Percentiles rank a stretch among this genome's conserved stretches.
Evolutionary conservation across 768 basidiomycete species (phyloP).

Genomic region (Lentinula guzmanii): DNA sequence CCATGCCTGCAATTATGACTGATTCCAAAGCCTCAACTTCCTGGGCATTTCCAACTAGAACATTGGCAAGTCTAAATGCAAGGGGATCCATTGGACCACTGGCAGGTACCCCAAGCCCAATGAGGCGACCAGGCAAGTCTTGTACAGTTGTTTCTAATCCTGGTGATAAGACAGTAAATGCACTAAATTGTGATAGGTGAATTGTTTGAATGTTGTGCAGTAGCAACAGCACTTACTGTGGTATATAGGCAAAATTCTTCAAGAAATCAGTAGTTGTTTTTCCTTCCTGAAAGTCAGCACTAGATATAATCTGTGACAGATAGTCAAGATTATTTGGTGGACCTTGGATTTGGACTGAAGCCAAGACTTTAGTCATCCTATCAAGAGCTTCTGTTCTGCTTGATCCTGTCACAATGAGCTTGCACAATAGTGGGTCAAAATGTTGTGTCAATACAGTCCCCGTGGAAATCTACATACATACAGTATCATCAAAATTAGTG

Average conservation of each 20-base stretch:
- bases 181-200: conserved; percentile 19
- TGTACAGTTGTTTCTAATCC: conserved; percentile 56
- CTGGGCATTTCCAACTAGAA: conserved; percentile 47
- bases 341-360: conserved; percentile 39
- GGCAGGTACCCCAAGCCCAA: conserved; percentile 53
- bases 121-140: conserved; percentile 47
- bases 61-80: conserved; percentile 51
- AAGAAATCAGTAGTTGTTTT: conserved; percentile 44
- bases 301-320: conserved; percentile 37
- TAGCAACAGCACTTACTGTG: conserved; percentile 24
- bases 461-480: conserved; percentile 35
- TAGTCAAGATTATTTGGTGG: conserved; percentile 58
- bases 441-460: conserved; percentile 45
- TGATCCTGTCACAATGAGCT: conserved; percentile 47
- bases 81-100: conserved; percentile 61
- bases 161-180: conserved; percentile 46
- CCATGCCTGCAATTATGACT: conserved; percentile 35
- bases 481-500: neutral
- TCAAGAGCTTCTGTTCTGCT: conserved; percentile 39
- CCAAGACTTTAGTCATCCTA: conserved; percentile 33
- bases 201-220: neutral
- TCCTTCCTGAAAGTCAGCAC: conserved; percentile 33
- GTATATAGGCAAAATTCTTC: conserved; percentile 32
- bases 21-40: conserved; percentile 54
- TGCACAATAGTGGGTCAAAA: conserved; percentile 56